Percentiles rank a stretch among this genome's conserved stretches.
phyloP scores from a whole-genome alignment of 2,329 filamentous ascomycete genomes.

The Gliomastix tumulicola region DNA sequence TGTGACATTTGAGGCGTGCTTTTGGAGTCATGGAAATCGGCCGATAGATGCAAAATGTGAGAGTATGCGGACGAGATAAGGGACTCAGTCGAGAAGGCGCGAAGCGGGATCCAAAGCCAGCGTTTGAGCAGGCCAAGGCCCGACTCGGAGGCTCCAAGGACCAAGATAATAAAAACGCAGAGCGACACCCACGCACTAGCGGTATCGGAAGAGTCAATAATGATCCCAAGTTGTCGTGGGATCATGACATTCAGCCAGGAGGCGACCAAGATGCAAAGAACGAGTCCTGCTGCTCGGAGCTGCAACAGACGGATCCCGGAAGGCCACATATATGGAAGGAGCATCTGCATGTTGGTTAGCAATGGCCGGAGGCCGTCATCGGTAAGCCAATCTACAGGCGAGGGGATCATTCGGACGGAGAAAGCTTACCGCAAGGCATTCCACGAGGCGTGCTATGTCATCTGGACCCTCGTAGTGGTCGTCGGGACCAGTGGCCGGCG shows the following conservation, averaged over 20 bases:
- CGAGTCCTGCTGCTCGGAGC: constrained; percentile 58
- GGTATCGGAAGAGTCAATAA: constrained; percentile 56
- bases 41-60: constrained; percentile 53
- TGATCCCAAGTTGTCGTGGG: constrained; percentile 73
- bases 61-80: constrained; percentile 49
- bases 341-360: too few relatives aligned
- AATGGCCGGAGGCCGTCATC: too few relatives aligned
- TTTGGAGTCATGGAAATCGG: constrained; percentile 55
- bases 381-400: too few relatives aligned
- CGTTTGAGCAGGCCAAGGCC: constrained; percentile 46
- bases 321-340: constrained; percentile 77
- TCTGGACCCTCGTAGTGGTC: too few relatives aligned
- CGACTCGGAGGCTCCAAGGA: constrained; percentile 45
- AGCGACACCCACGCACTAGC: constrained; percentile 46
- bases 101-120: constrained; percentile 51
- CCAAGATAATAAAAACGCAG: constrained; percentile 40
- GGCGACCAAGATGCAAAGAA: constrained; percentile 59
- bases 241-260: constrained; percentile 71
- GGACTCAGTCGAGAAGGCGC: constrained; percentile 48
- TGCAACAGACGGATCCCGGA: constrained; percentile 59
- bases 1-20: constrained; percentile 52
- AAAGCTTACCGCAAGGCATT: too few relatives aligned
- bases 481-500: too few relatives aligned
- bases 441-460: too few relatives aligned
- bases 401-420: too few relatives aligned